Evolutionary conservation across 495 filamentous ascomycete genomes (phyloP).

Genomic region (Trichodelitschia bisporula): DNA sequence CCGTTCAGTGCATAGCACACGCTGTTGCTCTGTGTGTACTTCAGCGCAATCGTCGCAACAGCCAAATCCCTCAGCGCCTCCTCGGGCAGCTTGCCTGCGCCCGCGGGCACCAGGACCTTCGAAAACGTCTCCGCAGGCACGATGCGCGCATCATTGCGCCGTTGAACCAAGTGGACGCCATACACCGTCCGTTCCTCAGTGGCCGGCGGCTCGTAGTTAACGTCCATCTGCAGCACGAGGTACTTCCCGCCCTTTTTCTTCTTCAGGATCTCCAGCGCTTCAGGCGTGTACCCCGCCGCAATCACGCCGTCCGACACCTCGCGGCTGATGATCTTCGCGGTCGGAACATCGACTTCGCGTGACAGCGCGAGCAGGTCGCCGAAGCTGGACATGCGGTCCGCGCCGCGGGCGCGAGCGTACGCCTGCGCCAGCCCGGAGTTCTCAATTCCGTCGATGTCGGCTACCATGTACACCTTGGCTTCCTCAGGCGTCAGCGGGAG

Average conservation of each 20-base stretch:
- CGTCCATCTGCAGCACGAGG: constrained; percentile 85
- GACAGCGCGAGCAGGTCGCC: constrained; percentile 89
- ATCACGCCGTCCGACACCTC: constrained; percentile 96
- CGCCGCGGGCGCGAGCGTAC: constrained; percentile 81
- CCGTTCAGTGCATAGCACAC: constrained; percentile 94
- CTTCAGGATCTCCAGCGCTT: constrained; percentile 70
- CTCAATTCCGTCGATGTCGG: constrained; percentile 75
- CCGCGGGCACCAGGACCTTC: constrained; percentile 52
- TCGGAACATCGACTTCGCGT: constrained; percentile 67
- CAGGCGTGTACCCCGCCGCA: constrained; percentile 61
- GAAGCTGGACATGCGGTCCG: constrained; percentile 93
- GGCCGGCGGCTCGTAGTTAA: constrained; percentile 47
- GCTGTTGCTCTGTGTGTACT: constrained; percentile 96
- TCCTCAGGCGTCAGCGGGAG: constrained; percentile 64
- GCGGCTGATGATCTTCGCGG: constrained; percentile 86
- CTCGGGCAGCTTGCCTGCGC: constrained; percentile 31
- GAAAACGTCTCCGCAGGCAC: constrained; percentile 60
- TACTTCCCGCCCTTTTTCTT: constrained; percentile 99
- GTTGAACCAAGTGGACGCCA: constrained; percentile 64
- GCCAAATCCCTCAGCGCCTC: constrained; percentile 72
- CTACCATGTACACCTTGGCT: constrained; percentile 93
- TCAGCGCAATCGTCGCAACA: constrained; percentile 85
- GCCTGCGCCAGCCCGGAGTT: constrained; percentile 71
- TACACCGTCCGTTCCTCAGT: constrained; percentile 70
- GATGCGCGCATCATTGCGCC: constrained; percentile 78